Base-by-base conservation (phyloP, 1,284 basidiomycete genomes). In the Pulveroboletus sp. region DNA sequence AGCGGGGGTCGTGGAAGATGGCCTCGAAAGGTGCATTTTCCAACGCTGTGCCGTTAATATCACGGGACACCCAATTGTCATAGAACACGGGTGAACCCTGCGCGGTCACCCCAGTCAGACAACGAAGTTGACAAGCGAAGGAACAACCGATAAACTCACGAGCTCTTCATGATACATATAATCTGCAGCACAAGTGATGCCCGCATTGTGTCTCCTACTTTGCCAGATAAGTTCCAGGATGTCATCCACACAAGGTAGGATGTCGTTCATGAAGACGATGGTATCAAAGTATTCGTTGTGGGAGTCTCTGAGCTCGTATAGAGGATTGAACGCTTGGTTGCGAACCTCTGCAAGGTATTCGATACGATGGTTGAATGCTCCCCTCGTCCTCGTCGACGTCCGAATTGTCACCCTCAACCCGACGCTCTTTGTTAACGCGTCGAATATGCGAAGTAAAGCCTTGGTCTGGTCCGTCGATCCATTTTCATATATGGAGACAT, bases 101-200 rank as follows among this genome's bases (percentile, higher is more conserved):
- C 14, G 12, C 6, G 29, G 8, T 35, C 26, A 43, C 22, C 24
- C 44, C 36, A 25, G 39, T 64, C 49, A 57, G 44, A 56, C 24
- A 9, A 31, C 17, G 8, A 17, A 2, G 33, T n/a, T 11, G 2
- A 26, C 2, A 29, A 26, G n/a, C 26, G 0, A 22, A 31, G 2
- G 54, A 42, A 25, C n/a, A 14, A 36, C 15, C 38, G 10, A 31
- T 22, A 24, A 38, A 78, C 83, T 64, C 62, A 86, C 89, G 60
- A 97, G 91, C 56, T 96, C 94, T 45, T 94, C 86, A 76, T 97
- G 95, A 77, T 93, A 98, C 92, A 97, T 97, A 77, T 97, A 97
- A 74, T 98, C 95, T 2, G 94, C 88, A 0, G 95, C 95, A 70
- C 95, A 97, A 20, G 95, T 97, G 71, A 97, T 95, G 17, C 95